Percentiles rank a stretch among this genome's conserved stretches.
phyloP scores from a whole-genome alignment of 495 filamentous ascomycete genomes.

The Cudoniella acicularis region DNA sequence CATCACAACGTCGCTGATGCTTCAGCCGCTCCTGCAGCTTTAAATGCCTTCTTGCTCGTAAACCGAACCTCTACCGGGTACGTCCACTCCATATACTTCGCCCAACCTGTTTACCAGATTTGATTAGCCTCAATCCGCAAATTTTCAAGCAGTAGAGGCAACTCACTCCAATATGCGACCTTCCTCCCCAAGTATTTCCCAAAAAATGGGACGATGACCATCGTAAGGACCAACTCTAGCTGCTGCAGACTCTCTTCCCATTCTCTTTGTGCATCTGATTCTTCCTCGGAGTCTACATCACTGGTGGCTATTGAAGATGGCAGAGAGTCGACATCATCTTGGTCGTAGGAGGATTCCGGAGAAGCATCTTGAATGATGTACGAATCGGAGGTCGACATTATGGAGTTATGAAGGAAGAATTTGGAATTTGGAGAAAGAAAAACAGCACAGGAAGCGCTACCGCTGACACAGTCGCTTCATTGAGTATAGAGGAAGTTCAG shows the following conservation, averaged over 20 bases:
- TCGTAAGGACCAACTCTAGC: conserved; percentile 83
- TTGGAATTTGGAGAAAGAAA: neutral
- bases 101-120: conserved; percentile 42
- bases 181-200: conserved; percentile 91
- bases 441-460: conserved; percentile 21
- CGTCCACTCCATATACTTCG: conserved; percentile 55
- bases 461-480: conserved; percentile 29
- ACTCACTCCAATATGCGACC: conserved; percentile 94
- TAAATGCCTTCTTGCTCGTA: conserved; percentile 54
- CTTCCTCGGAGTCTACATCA: conserved; percentile 26
- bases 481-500: conserved; percentile 23
- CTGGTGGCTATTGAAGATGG: conserved; percentile 50
- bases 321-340: conserved; percentile 74
- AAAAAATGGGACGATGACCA: conserved; percentile 89
- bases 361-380: conserved; percentile 20
- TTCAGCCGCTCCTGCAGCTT: conserved; percentile 62
- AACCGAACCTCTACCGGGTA: conserved; percentile 49
- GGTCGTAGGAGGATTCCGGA: conserved; percentile 28
- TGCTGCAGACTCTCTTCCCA: conserved; percentile 94
- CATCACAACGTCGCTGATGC: conserved; percentile 51
- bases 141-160: neutral
- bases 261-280: conserved; percentile 81
- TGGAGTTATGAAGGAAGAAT: neutral
- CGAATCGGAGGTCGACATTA: conserved; percentile 26
- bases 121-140: neutral